Conservation (phyloP, 495 filamentous ascomycete species). For the Penicillium fimorum region DNA sequence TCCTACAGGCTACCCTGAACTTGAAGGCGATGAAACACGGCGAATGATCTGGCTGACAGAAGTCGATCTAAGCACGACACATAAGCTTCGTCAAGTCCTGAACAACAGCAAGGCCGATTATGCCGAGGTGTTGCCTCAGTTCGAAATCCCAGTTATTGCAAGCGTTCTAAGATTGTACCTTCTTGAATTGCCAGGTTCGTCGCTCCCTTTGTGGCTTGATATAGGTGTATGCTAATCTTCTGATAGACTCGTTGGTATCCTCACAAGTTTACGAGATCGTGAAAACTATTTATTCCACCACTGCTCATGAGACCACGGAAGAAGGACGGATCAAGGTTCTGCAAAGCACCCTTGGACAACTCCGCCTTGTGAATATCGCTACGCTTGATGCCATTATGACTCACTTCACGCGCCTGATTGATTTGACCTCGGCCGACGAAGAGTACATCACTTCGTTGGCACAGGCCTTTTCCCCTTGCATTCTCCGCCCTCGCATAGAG, state of each 20-base stretch:
- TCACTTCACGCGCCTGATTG: slow-evolving; percentile 95
- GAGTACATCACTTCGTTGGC: slow-evolving; percentile 76
- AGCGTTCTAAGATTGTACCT: slow-evolving; percentile 94
- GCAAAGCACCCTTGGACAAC: slow-evolving; percentile 90
- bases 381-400: slow-evolving; percentile 97
- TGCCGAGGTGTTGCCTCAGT: slow-evolving; percentile 73
- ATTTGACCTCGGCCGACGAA: slow-evolving; percentile 94
- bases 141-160: slow-evolving; percentile 90
- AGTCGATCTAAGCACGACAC: slow-evolving; percentile 80
- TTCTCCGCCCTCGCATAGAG: slow-evolving; percentile 82
- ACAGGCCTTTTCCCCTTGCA: slow-evolving; percentile 75
- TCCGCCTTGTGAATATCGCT: slow-evolving; percentile 95
- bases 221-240: slow-evolving; percentile 5
- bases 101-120: slow-evolving; percentile 87
- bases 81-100: slow-evolving; percentile 74
- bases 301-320: slow-evolving; percentile 66
- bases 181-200: slow-evolving; percentile 87
- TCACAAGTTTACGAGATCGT: slow-evolving; percentile 99
- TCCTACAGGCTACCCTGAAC: slow-evolving; percentile 77
- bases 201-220: slow-evolving; percentile 8
- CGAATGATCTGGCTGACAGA: slow-evolving; percentile 93
- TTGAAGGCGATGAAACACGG: slow-evolving; percentile 94
- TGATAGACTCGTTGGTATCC: slow-evolving; percentile 87
- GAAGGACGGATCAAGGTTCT: slow-evolving; percentile 86
- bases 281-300: slow-evolving; percentile 84